These are phyloP conservation scores for Pseudogymnoascus verrucosus DNA, from an alignment of 2,329 filamentous ascomycete species.

Conservation along the genomic window DNA sequence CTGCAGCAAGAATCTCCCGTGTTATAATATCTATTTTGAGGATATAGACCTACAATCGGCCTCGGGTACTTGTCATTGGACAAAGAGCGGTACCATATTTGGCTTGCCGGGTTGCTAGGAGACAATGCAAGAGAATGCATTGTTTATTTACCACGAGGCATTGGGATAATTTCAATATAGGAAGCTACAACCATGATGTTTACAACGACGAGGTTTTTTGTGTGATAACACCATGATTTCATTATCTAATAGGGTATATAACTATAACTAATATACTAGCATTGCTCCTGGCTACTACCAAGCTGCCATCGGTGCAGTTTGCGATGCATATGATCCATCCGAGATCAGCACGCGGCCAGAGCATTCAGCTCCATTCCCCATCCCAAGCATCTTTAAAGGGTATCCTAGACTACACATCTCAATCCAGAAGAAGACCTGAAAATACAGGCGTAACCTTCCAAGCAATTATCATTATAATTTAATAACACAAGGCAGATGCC, in stretches of 20 bases:
- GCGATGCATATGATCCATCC: neutral
- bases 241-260: neutral
- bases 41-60: constrained; percentile 28
- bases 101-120: neutral
- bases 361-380: neutral
- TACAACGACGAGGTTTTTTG: neutral
- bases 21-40: constrained; percentile 41
- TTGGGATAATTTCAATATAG: neutral
- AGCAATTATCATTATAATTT: neutral
- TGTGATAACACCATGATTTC: neutral
- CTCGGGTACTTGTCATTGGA: constrained; percentile 8
- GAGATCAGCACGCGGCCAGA: neutral
- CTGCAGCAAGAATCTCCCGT: constrained; percentile 41
- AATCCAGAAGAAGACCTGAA: neutral
- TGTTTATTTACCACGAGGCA: neutral
- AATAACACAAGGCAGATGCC: neutral
- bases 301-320: neutral
- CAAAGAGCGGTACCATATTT: neutral
- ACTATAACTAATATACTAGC: neutral
- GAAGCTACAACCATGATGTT: neutral
- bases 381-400: neutral
- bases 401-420: neutral
- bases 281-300: neutral
- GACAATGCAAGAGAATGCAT: neutral
- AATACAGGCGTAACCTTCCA: neutral